Conservation (phyloP, 768 basidiomycete species). For the Phallus indusiatus region DNA sequence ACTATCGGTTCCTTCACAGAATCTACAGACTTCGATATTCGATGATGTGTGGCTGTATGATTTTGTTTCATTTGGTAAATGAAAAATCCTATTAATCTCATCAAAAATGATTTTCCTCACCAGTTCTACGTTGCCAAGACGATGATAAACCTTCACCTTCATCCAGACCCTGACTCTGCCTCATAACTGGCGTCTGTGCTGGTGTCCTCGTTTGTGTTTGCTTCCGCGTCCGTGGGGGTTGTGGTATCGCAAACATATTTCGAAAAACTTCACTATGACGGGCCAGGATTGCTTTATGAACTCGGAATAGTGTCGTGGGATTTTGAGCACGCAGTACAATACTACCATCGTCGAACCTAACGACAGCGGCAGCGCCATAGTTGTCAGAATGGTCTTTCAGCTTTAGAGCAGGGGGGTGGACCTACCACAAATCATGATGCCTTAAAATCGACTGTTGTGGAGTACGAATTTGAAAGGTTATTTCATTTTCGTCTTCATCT, state of each 20-base stretch:
- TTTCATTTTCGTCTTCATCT: too few relatives aligned
- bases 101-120: neutral
- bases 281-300: conserved; percentile 25
- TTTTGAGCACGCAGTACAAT: conserved; percentile 19
- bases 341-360: conserved; percentile 25
- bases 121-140: neutral
- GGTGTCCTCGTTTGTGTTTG: neutral
- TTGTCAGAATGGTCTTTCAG: too few relatives aligned
- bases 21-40: neutral
- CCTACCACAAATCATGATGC: too few relatives aligned
- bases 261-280: conserved; percentile 23
- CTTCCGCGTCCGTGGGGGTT: neutral
- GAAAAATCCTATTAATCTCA: neutral
- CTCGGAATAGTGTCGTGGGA: conserved; percentile 20
- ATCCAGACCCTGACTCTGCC: too few relatives aligned
- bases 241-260: conserved; percentile 20
- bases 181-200: neutral
- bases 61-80: neutral
- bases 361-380: too few relatives aligned
- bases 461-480: too few relatives aligned
- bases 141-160: too few relatives aligned
- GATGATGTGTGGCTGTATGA: neutral
- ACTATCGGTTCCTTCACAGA: neutral
- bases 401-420: too few relatives aligned
- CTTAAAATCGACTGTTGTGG: too few relatives aligned